A percentile compares a stretch with the other conserved stretches of the same genome.
These are phyloP conservation scores for Sugiyamaella novakii DNA, from an alignment of 1,139 yeast species.

Conservation along the genomic window DNA sequence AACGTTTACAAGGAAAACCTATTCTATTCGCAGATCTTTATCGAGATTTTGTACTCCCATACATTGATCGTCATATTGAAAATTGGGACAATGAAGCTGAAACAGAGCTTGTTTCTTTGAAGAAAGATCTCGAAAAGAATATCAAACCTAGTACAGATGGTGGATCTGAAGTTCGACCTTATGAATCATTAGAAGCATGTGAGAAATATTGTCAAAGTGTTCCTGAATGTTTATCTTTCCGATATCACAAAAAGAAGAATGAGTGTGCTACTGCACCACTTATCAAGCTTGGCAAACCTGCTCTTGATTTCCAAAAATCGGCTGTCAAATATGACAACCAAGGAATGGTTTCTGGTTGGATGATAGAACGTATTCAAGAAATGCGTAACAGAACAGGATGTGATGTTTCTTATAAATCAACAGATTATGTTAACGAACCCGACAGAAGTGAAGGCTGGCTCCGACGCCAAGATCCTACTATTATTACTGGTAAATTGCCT, in stretches of 20 bases:
- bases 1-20: constrained; percentile 29
- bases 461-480: constrained; percentile 18
- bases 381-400: constrained; percentile 29
- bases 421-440: constrained; percentile 12
- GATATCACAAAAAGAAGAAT: constrained; percentile 26
- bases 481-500: constrained; percentile 2
- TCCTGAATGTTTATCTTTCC: constrained; percentile 32
- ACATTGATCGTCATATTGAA: constrained; percentile 28
- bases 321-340: constrained; percentile 8
- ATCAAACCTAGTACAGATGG: constrained; percentile 24
- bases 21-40: constrained; percentile 38
- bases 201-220: constrained; percentile 28
- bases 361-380: constrained; percentile 37
- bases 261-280: constrained; percentile 25
- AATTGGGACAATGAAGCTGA: constrained; percentile 37
- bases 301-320: constrained; percentile 21
- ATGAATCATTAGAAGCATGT: constrained; percentile 31
- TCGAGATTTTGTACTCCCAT: constrained; percentile 39
- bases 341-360: constrained; percentile 34
- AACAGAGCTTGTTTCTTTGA: constrained; percentile 22
- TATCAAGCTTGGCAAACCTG: constrained; percentile 25
- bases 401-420: constrained; percentile 14
- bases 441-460: constrained; percentile 28
- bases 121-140: constrained; percentile 21
- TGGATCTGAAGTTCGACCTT: constrained; percentile 29